These are phyloP conservation scores for Chrysosporium queenslandicum DNA, from an alignment of 2,329 filamentous ascomycete genomes.

Conservation along the genomic window DNA sequence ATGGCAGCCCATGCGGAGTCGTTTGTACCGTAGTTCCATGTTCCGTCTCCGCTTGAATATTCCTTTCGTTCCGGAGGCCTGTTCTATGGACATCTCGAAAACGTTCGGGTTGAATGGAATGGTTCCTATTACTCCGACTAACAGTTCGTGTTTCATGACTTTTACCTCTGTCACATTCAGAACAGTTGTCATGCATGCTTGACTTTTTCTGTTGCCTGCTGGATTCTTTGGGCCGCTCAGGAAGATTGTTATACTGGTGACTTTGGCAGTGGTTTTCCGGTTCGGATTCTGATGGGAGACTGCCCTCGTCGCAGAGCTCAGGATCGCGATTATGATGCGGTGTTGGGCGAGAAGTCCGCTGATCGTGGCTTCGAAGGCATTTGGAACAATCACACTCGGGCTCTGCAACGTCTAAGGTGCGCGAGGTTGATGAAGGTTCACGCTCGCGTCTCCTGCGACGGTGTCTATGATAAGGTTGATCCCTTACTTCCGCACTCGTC, in stretches of 20 bases:
- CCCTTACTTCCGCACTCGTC: neutral
- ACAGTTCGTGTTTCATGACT: neutral
- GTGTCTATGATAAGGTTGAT: neutral
- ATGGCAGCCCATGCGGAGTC: conserved; percentile 8
- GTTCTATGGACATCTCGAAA: neutral
- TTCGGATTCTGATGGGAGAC: neutral
- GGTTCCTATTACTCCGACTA: neutral
- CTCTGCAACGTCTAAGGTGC: neutral
- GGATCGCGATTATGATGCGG: neutral
- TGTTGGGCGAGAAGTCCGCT: neutral
- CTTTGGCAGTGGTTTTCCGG: neutral
- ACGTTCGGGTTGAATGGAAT: neutral
- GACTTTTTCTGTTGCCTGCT: neutral
- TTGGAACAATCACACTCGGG: neutral
- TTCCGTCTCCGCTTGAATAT: neutral
- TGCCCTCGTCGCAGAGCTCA: neutral
- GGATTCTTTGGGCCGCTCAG: neutral
- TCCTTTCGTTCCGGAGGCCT: neutral
- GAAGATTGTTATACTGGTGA: neutral
- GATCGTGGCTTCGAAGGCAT: neutral
- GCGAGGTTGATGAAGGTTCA: neutral
- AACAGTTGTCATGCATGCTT: neutral
- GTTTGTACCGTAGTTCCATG: neutral
- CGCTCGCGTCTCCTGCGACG: neutral
- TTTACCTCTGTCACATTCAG: neutral